Conservation (phyloP, 306 rosid genomes). For the Mucuna pruriens region DNA sequence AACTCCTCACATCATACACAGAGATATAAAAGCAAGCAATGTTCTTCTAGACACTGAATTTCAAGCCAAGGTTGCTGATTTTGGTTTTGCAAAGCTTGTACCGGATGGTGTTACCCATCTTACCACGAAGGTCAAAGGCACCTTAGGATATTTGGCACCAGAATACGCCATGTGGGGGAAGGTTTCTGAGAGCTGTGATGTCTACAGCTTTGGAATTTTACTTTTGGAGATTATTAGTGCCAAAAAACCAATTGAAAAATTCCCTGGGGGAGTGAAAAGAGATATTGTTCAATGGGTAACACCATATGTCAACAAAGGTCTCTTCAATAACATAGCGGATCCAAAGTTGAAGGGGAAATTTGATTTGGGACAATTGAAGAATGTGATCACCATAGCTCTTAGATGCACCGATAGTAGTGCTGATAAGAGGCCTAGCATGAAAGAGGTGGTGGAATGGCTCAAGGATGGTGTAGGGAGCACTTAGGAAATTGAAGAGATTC, state of each 20-base stretch:
- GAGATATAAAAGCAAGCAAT: constrained; percentile 85
- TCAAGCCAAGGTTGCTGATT: constrained; percentile 81
- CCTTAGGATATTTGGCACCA: constrained; percentile 83
- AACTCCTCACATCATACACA: constrained; percentile 74
- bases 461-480: constrained; percentile 30
- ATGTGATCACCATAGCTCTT: constrained; percentile 49
- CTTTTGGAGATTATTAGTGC: constrained; percentile 70
- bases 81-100: constrained; percentile 82
- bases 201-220: constrained; percentile 84
- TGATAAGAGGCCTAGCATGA: constrained; percentile 65
- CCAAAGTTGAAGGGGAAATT: constrained; percentile 63
- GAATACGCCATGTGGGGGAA: constrained; percentile 95
- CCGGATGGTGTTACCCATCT: constrained; percentile 75
- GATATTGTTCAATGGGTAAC: constrained; percentile 86
- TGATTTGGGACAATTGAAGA: constrained; percentile 52
- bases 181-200: constrained; percentile 80
- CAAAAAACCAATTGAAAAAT: constrained; percentile 72
- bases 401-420: constrained; percentile 60
- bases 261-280: constrained; percentile 74
- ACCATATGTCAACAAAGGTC: constrained; percentile 60
- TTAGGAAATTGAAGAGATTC: constrained; percentile 25
- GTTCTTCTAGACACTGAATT: constrained; percentile 67
- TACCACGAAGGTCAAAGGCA: constrained; percentile 82
- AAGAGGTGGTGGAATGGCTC: constrained; percentile 65
- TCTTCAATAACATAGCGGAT: constrained; percentile 61